Evolutionary conservation across 805 yeast genomes (phyloP).

Genomic region (Metschnikowia peoriensis): DNA sequence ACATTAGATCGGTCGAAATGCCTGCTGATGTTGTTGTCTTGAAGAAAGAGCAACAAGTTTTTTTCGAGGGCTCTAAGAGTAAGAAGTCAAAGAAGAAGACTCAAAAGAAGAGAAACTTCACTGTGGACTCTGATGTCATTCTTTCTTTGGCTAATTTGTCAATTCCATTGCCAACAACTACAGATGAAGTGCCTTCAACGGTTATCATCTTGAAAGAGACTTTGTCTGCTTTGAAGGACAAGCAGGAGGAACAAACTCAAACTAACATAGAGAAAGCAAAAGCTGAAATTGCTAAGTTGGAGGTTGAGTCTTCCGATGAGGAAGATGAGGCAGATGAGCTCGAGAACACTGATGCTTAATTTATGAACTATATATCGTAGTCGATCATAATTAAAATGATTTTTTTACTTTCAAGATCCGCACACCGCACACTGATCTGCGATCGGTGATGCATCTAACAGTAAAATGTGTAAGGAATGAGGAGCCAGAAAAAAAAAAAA

Average conservation of each 20-base stretch:
- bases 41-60: conserved; percentile 60
- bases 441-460: too few relatives aligned
- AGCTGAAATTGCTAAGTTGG: conserved; percentile 69
- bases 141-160: conserved; percentile 73
- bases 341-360: conserved; percentile 20
- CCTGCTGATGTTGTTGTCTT: conserved; percentile 64
- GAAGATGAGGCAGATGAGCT: conserved; percentile 49
- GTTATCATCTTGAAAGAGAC: conserved; percentile 69
- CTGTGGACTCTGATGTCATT: conserved; percentile 78
- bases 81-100: conserved; percentile 46
- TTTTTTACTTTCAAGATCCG: too few relatives aligned
- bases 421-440: neutral
- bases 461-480: too few relatives aligned
- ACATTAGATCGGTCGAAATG: conserved; percentile 52
- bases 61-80: conserved; percentile 47
- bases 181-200: conserved; percentile 67
- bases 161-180: conserved; percentile 72
- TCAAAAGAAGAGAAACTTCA: conserved; percentile 54
- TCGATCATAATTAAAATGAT: neutral
- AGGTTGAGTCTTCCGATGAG: conserved; percentile 38
- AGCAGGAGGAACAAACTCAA: conserved; percentile 80
- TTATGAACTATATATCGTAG: neutral
- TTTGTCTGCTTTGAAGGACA: conserved; percentile 60
- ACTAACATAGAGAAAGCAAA: conserved; percentile 74
- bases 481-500: too few relatives aligned